Evolutionary conservation across 345 rosid species (phyloP).

Genomic region (Trapa incisa): DNA sequence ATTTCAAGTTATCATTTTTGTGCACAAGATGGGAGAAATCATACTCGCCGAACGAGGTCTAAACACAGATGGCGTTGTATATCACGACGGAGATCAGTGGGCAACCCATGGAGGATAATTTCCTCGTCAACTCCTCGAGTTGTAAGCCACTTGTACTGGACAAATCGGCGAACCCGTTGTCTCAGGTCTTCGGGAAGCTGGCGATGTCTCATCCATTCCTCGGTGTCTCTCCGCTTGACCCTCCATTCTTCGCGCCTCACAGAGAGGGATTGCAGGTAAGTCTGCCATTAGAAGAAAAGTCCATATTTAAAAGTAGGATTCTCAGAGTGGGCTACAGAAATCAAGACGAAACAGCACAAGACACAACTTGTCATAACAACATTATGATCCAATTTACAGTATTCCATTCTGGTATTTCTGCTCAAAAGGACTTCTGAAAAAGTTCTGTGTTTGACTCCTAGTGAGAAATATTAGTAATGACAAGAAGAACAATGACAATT

Average conservation of each 20-base stretch:
- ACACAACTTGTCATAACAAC: not conserved
- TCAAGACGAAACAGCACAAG: not conserved
- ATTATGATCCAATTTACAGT: not conserved
- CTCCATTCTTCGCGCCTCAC: constrained; percentile 95
- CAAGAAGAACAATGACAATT: not conserved
- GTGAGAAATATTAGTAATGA: not conserved
- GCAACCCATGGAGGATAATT: constrained; percentile 54
- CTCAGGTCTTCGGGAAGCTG: constrained; percentile 78
- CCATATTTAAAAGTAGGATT: not conserved
- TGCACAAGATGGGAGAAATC: constrained; percentile 10
- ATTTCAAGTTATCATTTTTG: not conserved
- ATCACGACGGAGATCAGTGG: constrained; percentile 83
- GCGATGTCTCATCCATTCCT: constrained; percentile 95
- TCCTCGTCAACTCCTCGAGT: constrained; percentile 91
- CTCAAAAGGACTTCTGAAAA: not conserved
- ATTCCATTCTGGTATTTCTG: not conserved
- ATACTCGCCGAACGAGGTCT: constrained; percentile 84
- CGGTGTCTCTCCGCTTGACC: constrained; percentile 75
- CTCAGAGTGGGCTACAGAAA: not conserved
- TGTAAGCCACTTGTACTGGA: constrained; percentile 82
- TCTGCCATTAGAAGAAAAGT: constrained; percentile 25
- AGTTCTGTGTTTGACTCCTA: not conserved
- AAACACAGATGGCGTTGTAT: constrained; percentile 84
- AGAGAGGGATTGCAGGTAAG: constrained; percentile 78
- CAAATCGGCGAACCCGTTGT: constrained; percentile 53